phyloP scores from a whole-genome alignment of 305 asterid genomes.

The Striga hermonthica region DNA sequence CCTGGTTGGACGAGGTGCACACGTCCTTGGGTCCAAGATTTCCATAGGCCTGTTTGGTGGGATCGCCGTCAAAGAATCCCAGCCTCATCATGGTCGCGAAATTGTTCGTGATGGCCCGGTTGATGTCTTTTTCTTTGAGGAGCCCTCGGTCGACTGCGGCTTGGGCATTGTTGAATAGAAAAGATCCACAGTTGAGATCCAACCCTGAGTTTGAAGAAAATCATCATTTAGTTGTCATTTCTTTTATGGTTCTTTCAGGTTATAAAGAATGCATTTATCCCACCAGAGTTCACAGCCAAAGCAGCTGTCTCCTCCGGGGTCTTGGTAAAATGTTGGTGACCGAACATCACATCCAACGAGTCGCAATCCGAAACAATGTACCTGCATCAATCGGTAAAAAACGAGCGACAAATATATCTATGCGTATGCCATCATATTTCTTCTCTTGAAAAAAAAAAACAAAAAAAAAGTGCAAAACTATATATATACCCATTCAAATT shows the following conservation, averaged over 20 bases:
- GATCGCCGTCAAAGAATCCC: conserved; percentile 74
- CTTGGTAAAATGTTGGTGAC: conserved; percentile 47
- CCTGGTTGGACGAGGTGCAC: conserved; percentile 50
- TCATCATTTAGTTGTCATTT: no score
- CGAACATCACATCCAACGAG: conserved; percentile 45
- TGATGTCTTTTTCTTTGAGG: conserved; percentile 43
- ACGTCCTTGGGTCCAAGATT: conserved; percentile 63
- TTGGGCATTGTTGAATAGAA: conserved; percentile 41
- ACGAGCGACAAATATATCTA: background rate
- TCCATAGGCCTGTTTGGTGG: conserved; percentile 49
- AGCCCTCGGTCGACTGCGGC: conserved; percentile 48
- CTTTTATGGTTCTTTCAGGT: no score
- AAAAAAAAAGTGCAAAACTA: background rate
- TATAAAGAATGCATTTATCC: no score
- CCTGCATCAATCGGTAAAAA: conserved; percentile 31
- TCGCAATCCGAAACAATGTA: conserved; percentile 62
- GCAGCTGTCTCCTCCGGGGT: conserved; percentile 67
- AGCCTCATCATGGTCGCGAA: conserved; percentile 62
- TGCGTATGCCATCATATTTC: no score
- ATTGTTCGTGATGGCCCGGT: conserved; percentile 56
- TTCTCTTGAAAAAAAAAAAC: no score
- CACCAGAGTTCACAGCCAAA: conserved; percentile 50
- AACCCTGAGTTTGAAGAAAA: conserved; percentile 39
- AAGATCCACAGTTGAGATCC: conserved; percentile 67
- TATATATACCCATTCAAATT: conserved; percentile 46